phyloP scores from a whole-genome alignment of 169 alveolate genomes.

The Pseudocohnilembus persalinus region DNA sequence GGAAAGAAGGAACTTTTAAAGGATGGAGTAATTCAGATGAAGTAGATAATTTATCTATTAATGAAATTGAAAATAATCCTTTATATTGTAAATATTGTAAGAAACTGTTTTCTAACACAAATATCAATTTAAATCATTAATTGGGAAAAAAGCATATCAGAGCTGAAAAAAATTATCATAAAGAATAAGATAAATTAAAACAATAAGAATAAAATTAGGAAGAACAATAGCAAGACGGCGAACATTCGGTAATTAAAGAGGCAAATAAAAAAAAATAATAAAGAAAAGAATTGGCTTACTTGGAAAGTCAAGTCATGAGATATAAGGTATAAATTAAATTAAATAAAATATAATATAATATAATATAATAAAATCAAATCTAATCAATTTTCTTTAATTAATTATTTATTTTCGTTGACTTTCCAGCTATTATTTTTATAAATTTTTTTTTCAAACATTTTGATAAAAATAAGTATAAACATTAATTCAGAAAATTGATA shows the following conservation, averaged over 20 bases:
- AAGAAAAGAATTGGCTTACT: constrained; percentile 78
- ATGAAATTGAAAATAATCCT: constrained; percentile 42
- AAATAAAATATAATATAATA: no score
- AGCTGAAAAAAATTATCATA: constrained; percentile 61
- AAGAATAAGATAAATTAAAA: constrained; percentile 62
- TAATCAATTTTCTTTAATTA: no score
- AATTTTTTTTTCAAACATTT: no score
- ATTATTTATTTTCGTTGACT: no score
- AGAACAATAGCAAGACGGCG: constrained; percentile 24
- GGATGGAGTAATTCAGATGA: constrained; percentile 83
- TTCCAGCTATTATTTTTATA: no score
- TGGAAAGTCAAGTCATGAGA: constrained; percentile 81
- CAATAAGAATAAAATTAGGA: constrained; percentile 14
- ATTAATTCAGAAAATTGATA: no score
- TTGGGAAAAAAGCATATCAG: constrained; percentile 88
- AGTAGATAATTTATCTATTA: constrained; percentile 53
- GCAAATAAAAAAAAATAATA: constrained; percentile 53
- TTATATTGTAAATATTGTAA: constrained; percentile 71
- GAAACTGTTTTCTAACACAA: constrained; percentile 80
- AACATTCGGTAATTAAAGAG: neutral
- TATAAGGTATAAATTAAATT: constrained; percentile 77
- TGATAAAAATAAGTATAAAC: no score
- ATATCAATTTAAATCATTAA: constrained; percentile 85
- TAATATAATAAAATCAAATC: no score
- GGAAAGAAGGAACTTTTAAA: constrained; percentile 70